Conservation (phyloP, 2,329 filamentous ascomycete species). For the Scopulariopsis brevicaulis region DNA sequence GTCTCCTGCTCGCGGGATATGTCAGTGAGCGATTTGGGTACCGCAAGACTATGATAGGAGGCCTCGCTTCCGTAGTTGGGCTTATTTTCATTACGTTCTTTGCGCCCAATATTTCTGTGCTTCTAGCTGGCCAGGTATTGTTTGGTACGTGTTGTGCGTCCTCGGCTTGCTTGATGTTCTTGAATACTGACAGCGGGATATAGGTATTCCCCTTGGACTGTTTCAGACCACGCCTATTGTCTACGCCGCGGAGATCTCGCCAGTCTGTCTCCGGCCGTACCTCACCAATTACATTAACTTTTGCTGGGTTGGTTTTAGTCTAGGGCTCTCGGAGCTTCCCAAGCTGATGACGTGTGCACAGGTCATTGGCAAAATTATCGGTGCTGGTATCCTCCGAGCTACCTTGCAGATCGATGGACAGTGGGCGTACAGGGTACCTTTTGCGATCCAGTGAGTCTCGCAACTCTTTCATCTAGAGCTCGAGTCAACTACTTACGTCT, state of each 20-base stretch:
- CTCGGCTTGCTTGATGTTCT: no score
- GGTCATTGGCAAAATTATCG: no score
- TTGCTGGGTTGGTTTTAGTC: constrained; percentile 9
- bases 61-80: constrained; percentile 16
- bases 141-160: constrained; percentile 11
- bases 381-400: no score
- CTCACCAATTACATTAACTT: constrained; percentile 27
- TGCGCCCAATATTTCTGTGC: constrained; percentile 9
- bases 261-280: constrained; percentile 32
- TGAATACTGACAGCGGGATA: no score
- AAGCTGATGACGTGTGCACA: no score
- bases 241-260: constrained; percentile 36
- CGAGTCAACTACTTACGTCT: neutral
- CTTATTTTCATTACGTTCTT: constrained; percentile 26
- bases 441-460: constrained; percentile 13
- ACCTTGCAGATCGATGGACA: no score
- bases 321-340: no score
- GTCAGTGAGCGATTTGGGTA: constrained; percentile 23
- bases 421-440: constrained; percentile 1
- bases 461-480: constrained; percentile 11
- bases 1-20: constrained; percentile 25
- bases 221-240: constrained; percentile 34
- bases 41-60: constrained; percentile 21
- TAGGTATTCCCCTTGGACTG: constrained; percentile 15
- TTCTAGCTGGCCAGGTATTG: constrained; percentile 19